A percentile compares a stretch with the other conserved stretches of the same genome.
These are phyloP conservation scores for Aspergillus arachidicola DNA, from an alignment of 2,329 filamentous ascomycete species.

Conservation along the genomic window DNA sequence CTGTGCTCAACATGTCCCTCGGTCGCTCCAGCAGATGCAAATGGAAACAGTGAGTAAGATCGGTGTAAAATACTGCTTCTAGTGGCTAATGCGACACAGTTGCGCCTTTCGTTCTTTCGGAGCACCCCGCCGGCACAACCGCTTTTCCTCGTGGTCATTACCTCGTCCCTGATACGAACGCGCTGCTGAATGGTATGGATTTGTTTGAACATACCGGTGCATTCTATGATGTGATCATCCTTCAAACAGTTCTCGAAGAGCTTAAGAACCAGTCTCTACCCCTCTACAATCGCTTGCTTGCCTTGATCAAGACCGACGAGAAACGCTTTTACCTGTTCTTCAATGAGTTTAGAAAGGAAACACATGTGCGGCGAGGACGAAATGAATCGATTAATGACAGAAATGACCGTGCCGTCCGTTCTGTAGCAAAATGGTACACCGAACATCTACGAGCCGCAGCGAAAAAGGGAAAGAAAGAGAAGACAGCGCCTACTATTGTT, in stretches of 20 bases:
- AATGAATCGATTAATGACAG: slow-evolving; percentile 94
- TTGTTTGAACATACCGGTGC: slow-evolving; percentile 88
- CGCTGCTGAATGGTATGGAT: slow-evolving; percentile 93
- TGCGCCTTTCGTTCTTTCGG: slow-evolving; percentile 82
- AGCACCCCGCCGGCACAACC: slow-evolving; percentile 81
- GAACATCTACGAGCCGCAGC: slow-evolving; percentile 70
- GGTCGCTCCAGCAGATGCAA: slow-evolving; percentile 76
- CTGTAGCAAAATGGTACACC: slow-evolving; percentile 86
- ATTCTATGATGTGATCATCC: slow-evolving; percentile 94
- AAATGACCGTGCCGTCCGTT: slow-evolving; percentile 88
- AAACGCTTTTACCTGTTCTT: slow-evolving; percentile 99
- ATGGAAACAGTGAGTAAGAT: slow-evolving; percentile 64
- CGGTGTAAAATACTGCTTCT: slow-evolving; percentile 1
- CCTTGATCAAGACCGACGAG: slow-evolving; percentile 89
- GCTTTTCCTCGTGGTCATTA: slow-evolving; percentile 87
- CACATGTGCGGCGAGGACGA: slow-evolving; percentile 72
- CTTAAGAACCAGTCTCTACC: slow-evolving; percentile 90
- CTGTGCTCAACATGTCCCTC: slow-evolving; percentile 77
- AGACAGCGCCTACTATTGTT: slow-evolving; percentile 72
- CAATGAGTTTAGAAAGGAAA: slow-evolving; percentile 95
- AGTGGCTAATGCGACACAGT: slow-evolving; percentile 53
- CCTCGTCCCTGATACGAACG: slow-evolving; percentile 93
- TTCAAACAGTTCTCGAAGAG: slow-evolving; percentile 96
- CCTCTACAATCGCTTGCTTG: slow-evolving; percentile 89
- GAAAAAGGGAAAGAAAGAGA: slow-evolving; percentile 56